Conservation (phyloP, 768 basidiomycete species). For the Tubosaeta sp. region DNA sequence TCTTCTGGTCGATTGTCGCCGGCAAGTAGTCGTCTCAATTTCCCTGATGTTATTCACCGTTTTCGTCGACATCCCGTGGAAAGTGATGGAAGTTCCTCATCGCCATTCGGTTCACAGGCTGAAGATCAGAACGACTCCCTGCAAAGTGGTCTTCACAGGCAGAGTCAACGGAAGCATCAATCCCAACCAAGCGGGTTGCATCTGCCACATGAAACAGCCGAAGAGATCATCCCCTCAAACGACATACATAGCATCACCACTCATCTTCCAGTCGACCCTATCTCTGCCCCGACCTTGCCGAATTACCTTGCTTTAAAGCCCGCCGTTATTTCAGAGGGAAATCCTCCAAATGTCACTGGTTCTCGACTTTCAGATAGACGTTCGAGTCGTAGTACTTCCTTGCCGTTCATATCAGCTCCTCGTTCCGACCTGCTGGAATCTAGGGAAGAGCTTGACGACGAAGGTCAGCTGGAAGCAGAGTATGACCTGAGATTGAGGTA, state of each 20-base stretch:
- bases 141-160: conserved; percentile 11
- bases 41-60: conserved; percentile 36
- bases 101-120: conserved; percentile 42
- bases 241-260: conserved; percentile 2
- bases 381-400: conserved; percentile 33
- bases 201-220: conserved; percentile 9
- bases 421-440: conserved; percentile 31
- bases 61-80: conserved; percentile 32
- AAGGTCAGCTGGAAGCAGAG: conserved; percentile 42
- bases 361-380: conserved; percentile 3
- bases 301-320: conserved; percentile 6
- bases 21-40: conserved; percentile 38
- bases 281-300: background rate
- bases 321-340: background rate
- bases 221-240: conserved; percentile 8
- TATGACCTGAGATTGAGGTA: conserved; percentile 43
- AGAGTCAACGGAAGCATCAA: conserved; percentile 15
- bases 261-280: conserved; percentile 6
- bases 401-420: conserved; percentile 26
- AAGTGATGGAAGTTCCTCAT: conserved; percentile 48
- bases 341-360: background rate
- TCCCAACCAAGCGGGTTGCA: conserved; percentile 25
- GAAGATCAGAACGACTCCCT: conserved; percentile 35
- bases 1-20: conserved; percentile 38
- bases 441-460: conserved; percentile 43